Percentiles rank a stretch among this genome's conserved stretches.
phyloP scores from a whole-genome alignment of 805 yeast species.

The Cyberlindnera misumaiensis region DNA sequence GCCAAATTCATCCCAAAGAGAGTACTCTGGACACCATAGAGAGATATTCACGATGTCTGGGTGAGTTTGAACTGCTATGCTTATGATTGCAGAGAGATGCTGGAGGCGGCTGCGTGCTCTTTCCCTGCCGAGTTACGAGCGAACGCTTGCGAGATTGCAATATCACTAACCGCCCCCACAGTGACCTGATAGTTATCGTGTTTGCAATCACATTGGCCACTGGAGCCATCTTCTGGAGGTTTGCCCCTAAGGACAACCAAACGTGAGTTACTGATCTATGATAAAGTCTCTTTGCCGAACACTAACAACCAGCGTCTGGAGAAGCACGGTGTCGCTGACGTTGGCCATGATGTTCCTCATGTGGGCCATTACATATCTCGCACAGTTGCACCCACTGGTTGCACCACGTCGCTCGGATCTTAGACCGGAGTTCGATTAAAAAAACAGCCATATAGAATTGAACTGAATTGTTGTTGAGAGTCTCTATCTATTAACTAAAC shows the following conservation, averaged over 20 bases:
- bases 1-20: too few relatives aligned
- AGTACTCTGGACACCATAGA: slow-evolving; percentile 23
- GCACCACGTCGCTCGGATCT: slow-evolving; percentile 86
- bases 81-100: too few relatives aligned
- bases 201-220: slow-evolving; percentile 27
- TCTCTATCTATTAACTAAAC: neutral
- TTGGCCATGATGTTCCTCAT: slow-evolving; percentile 73
- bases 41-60: neutral
- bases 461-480: too few relatives aligned
- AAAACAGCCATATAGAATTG: too few relatives aligned
- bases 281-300: too few relatives aligned
- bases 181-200: slow-evolving; percentile 9
- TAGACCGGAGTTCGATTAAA: slow-evolving; percentile 59
- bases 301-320: slow-evolving; percentile 61
- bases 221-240: slow-evolving; percentile 69
- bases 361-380: slow-evolving; percentile 90
- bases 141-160: too few relatives aligned
- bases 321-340: slow-evolving; percentile 62
- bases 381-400: slow-evolving; percentile 85
- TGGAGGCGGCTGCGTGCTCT: too few relatives aligned
- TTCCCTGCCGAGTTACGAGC: too few relatives aligned
- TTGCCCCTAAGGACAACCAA: slow-evolving; percentile 78
- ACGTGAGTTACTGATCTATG: too few relatives aligned
- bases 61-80: neutral
- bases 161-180: neutral